phyloP scores from a whole-genome alignment of 345 rosid species.

The Hypericum androsaemum region DNA sequence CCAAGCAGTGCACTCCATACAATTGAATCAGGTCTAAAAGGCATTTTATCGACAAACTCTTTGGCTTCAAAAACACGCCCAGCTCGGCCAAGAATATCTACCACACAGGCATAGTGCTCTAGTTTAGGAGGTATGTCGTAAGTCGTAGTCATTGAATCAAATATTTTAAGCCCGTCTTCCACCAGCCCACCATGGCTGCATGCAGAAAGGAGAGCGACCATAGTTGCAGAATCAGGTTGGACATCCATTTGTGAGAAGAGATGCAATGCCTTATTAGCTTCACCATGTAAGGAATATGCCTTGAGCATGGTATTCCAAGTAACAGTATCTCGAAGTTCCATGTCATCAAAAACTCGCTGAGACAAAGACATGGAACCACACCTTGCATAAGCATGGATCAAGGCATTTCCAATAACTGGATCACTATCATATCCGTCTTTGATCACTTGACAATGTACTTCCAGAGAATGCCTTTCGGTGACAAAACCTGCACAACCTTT shows the following conservation, averaged over 20 bases:
- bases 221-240: conserved; percentile 63
- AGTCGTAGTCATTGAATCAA: conserved; percentile 42
- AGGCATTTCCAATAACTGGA: conserved; percentile 50
- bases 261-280: conserved; percentile 49
- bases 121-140: conserved; percentile 49
- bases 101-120: conserved; percentile 79
- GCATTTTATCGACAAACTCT: conserved; percentile 52
- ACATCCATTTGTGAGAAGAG: conserved; percentile 54
- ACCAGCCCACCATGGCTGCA: conserved; percentile 83
- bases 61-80: conserved; percentile 59
- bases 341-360: conserved; percentile 52
- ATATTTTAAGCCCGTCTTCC: conserved; percentile 56
- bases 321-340: conserved; percentile 42
- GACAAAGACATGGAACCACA: conserved; percentile 61
- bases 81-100: conserved; percentile 77
- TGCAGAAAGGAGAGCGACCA: conserved; percentile 71
- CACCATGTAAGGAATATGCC: conserved; percentile 73
- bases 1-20: conserved; percentile 81
- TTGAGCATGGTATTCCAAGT: conserved; percentile 91
- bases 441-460: conserved; percentile 52
- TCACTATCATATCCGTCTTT: conserved; percentile 57
- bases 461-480: conserved; percentile 43
- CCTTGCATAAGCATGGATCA: conserved; percentile 80
- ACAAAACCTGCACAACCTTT: conserved; percentile 82
- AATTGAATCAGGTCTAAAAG: conserved; percentile 68